phyloP scores from a whole-genome alignment of 1,284 basidiomycete species.

The Tylopilus sp. region DNA sequence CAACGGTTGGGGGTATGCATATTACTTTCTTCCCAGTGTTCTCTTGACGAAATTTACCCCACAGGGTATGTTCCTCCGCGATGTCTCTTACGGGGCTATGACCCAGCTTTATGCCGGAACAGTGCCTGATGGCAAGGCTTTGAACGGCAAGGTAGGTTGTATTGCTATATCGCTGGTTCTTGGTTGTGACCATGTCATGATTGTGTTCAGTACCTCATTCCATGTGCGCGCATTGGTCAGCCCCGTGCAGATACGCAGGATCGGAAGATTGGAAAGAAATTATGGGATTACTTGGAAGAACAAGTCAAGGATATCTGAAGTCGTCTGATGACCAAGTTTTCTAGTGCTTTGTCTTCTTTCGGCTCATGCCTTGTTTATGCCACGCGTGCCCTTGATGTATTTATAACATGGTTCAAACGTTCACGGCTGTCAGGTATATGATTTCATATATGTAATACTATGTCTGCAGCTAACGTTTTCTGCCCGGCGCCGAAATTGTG shows the following conservation, averaged over 20 bases:
- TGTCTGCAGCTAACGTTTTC: too few species aligned
- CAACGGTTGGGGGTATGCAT: background rate
- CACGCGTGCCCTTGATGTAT: too few species aligned
- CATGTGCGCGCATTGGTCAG: constrained; percentile 54
- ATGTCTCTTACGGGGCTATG: constrained; percentile 55
- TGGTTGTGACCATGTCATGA: background rate
- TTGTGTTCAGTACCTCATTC: constrained; percentile 53
- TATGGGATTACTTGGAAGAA: constrained; percentile 56
- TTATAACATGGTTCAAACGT: too few species aligned
- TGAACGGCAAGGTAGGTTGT: constrained; percentile 57
- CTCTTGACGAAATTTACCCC: too few species aligned
- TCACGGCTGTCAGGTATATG: too few species aligned
- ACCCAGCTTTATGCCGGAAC: constrained; percentile 68
- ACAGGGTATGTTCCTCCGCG: constrained; percentile 28
- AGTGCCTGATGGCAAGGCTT: constrained; percentile 48
- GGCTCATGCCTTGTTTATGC: too few species aligned
- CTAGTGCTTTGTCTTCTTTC: background rate
- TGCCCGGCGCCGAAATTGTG: too few species aligned
- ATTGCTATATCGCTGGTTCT: background rate
- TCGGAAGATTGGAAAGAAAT: constrained; percentile 45
- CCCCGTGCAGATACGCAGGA: constrained; percentile 41
- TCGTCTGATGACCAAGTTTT: too few species aligned
- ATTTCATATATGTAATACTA: too few species aligned
- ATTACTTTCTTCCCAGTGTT: too few species aligned
- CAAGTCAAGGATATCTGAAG: constrained; percentile 45